Evolutionary conservation across 768 basidiomycete species (phyloP).

Genomic region (Calocera viscosa): DNA sequence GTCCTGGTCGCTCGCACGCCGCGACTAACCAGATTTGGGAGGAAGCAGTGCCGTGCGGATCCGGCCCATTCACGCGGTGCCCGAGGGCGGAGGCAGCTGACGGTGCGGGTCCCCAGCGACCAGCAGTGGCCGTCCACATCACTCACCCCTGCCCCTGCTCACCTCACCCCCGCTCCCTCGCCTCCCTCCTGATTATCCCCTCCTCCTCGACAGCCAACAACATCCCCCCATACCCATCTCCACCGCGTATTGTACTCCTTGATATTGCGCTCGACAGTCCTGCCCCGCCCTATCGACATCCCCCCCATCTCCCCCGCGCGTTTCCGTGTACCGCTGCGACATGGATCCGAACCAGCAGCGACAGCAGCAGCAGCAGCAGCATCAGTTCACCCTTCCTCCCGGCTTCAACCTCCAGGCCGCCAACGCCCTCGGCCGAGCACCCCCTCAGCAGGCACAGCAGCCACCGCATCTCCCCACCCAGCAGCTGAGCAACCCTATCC

Average conservation of each 20-base stretch:
- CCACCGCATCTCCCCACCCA: conserved; percentile 2
- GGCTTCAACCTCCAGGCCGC: conserved; percentile 2
- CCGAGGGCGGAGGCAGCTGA: conserved; percentile 9
- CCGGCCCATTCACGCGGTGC: not conserved
- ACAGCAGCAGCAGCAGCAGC: conserved; percentile 4
- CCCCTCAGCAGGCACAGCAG: not conserved
- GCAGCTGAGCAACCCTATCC: conserved; percentile 8
- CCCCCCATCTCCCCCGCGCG: not conserved
- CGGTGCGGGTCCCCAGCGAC: not conserved
- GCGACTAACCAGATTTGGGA: not conserved
- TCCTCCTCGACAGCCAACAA: conserved; percentile 7
- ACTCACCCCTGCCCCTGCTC: not conserved
- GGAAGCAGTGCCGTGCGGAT: not conserved
- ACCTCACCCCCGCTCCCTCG: not conserved
- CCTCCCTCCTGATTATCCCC: not conserved
- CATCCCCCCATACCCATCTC: not conserved
- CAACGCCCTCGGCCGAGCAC: not conserved
- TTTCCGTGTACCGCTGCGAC: not conserved
- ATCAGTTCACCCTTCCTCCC: conserved; percentile 2
- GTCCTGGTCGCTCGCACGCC: not conserved
- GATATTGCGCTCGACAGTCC: not conserved
- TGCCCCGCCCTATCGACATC: not conserved
- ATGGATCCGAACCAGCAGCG: conserved; percentile 6
- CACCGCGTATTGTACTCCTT: not conserved
- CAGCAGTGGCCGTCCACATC: not conserved